These are phyloP conservation scores for Nigrospora sphaerica DNA, from an alignment of 2,329 filamentous ascomycete species.

Conservation along the genomic window DNA sequence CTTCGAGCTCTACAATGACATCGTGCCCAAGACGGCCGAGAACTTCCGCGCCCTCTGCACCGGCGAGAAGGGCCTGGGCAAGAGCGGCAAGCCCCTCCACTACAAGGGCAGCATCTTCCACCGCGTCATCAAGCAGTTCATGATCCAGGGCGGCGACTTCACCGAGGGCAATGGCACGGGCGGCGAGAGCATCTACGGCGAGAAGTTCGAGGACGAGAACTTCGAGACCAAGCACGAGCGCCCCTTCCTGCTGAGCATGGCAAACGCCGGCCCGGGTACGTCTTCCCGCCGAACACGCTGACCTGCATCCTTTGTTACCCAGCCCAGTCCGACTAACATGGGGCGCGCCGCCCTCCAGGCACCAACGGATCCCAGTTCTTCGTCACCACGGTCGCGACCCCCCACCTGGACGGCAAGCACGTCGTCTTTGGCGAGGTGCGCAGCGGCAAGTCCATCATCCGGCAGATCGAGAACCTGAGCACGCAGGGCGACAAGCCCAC, in stretches of 20 bases:
- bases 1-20: slow-evolving; percentile 71
- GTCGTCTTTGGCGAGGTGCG: slow-evolving; percentile 95
- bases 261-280: slow-evolving; percentile 86
- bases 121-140: slow-evolving; percentile 96
- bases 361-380: slow-evolving; percentile 99
- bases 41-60: slow-evolving; percentile 95
- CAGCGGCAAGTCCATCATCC: slow-evolving; percentile 83
- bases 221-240: slow-evolving; percentile 87
- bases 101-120: slow-evolving; percentile 94
- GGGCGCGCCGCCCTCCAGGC: slow-evolving; percentile 34
- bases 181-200: slow-evolving; percentile 94
- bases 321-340: no score
- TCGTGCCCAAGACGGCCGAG: slow-evolving; percentile 91
- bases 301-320: neutral
- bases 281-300: slow-evolving; percentile 5
- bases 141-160: slow-evolving; percentile 98
- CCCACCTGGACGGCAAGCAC: slow-evolving; percentile 92
- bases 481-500: slow-evolving; percentile 73
- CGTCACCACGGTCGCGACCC: slow-evolving; percentile 90
- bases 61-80: slow-evolving; percentile 83
- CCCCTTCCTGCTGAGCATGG: slow-evolving; percentile 94
- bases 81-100: slow-evolving; percentile 76
- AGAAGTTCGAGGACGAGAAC: slow-evolving; percentile 96
- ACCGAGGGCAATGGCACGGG: slow-evolving; percentile 91
- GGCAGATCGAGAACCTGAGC: slow-evolving; percentile 79